Conservation (phyloP, 2,329 filamentous ascomycete species). For the Meredithiella fracta region DNA sequence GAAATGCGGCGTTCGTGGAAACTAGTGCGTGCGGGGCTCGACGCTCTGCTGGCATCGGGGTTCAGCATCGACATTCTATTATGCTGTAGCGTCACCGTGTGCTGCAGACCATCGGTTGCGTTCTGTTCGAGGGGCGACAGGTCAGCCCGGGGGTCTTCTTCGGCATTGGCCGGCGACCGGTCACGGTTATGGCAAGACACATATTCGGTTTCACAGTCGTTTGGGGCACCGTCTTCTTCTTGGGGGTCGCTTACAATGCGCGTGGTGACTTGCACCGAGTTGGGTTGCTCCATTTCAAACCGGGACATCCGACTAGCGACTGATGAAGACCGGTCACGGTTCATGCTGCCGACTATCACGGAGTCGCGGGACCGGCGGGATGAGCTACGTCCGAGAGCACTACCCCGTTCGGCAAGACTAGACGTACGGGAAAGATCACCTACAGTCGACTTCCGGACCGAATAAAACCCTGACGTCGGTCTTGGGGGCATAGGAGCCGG, state of each 20-base stretch:
- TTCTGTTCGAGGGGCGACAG: conserved; percentile 11
- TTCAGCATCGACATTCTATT: conserved; percentile 8
- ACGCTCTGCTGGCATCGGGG: conserved; percentile 1
- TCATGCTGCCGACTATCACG: conserved; percentile 23
- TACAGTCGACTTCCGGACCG: conserved; percentile 32
- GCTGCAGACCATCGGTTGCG: conserved; percentile 5
- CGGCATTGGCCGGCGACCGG: not conserved
- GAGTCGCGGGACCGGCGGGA: conserved; percentile 29
- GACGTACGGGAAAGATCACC: conserved; percentile 29
- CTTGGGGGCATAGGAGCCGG: conserved; percentile 15
- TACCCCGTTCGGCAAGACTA: conserved; percentile 29
- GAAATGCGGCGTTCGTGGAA: conserved; percentile 31
- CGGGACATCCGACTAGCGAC: conserved; percentile 39
- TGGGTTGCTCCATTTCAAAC: conserved; percentile 32
- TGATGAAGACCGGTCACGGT: conserved; percentile 34
- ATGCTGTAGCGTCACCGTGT: conserved; percentile 5
- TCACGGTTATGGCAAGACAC: conserved; percentile 25
- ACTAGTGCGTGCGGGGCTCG: conserved; percentile 5
- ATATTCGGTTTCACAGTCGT: conserved; percentile 15
- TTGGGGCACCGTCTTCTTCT: conserved; percentile 16
- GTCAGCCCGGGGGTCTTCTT: conserved; percentile 15
- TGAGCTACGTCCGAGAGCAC: conserved; percentile 24
- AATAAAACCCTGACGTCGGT: conserved; percentile 40
- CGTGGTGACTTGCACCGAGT: conserved; percentile 73
- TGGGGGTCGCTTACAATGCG: conserved; percentile 56